Base-by-base conservation (phyloP, 371 early-diverging fungal species). In the Mortierella sp. region DNA sequence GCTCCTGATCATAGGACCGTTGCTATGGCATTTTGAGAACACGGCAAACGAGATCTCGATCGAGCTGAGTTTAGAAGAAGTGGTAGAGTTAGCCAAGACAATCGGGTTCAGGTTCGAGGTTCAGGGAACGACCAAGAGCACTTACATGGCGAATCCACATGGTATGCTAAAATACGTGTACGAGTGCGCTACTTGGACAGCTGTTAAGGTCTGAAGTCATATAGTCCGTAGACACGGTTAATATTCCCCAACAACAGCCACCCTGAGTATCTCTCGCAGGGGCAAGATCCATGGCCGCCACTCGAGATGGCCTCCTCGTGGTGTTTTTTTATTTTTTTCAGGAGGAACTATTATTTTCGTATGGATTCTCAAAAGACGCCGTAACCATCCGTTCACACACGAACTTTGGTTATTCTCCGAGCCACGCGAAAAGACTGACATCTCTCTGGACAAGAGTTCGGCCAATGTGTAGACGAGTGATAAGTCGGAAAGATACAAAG, bases 11-110 rank as follows among this genome's bases (percentile, higher is more conserved):
- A n/a, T 54, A 86, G 96, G 98, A 5, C 97, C 98, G 3, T 82
- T 97, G 56, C 83, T 96, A 10, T 97, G 95, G 84, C 96, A 97
- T 71, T 96, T 91, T 80, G 96, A 96, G 72, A 94, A 94, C 52
- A 85, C 87, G 49, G 83, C 83, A 7, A 86, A 84, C 49, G 93
- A 95, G 65, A 78, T 85, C 21, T 93, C 94, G 5, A 84, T 98
- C 26, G 98, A 98, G 72, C 79, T 96, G 27, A 92, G 89, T 48
- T 82, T 95, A 49, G 93, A 96, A 31, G 94, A 96, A 70, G 86
- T 97, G 28, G 81, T 90, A 50, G 71, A 82, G 5, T 82, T 93
- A 6, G 88, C 89, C 24, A 68, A 72, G 31, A 82, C 80, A 28
- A 78, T 91, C 19, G 96, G 95, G 4, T 97, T 96, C 80, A 82